Percentiles rank a stretch among this genome's conserved stretches.
These are phyloP conservation scores for Ailanthus altissimus DNA, from an alignment of 345 rosid species.

Conservation along the genomic window DNA sequence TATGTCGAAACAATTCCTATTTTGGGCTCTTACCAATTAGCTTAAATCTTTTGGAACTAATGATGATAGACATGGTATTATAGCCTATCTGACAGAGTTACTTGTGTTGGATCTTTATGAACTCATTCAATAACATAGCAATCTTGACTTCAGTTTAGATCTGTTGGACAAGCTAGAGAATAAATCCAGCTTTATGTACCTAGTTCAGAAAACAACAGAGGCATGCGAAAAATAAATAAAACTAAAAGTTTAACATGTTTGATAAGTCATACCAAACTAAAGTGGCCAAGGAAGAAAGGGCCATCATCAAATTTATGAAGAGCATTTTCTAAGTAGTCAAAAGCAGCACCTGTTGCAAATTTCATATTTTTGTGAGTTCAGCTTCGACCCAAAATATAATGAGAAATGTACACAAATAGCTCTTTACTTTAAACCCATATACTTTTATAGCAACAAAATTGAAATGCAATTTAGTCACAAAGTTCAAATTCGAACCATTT, in stretches of 20 bases:
- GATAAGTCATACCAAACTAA: constrained; percentile 77
- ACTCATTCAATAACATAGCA: no score
- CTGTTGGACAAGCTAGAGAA: not conserved
- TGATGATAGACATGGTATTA: not conserved
- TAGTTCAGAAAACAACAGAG: no score
- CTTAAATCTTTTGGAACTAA: not conserved
- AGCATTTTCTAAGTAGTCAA: constrained; percentile 72
- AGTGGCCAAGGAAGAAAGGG: constrained; percentile 81
- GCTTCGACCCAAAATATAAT: no score
- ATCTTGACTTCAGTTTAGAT: no score
- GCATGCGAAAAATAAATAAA: no score
- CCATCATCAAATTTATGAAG: constrained; percentile 72
- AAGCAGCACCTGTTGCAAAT: constrained; percentile 54
- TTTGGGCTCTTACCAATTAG: not conserved
- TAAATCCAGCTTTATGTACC: not conserved
- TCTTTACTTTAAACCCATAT: no score
- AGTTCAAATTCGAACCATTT: no score
- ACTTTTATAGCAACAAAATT: no score
- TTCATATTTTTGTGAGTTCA: not conserved
- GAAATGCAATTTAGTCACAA: no score
- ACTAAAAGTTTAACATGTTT: no score
- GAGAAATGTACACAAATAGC: no score
- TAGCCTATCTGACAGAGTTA: not conserved
- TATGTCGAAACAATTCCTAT: not conserved
- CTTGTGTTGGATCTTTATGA: no score